These are phyloP conservation scores for Endoconidiophora laricicola DNA, from an alignment of 2,329 filamentous ascomycete species.

Conservation along the genomic window DNA sequence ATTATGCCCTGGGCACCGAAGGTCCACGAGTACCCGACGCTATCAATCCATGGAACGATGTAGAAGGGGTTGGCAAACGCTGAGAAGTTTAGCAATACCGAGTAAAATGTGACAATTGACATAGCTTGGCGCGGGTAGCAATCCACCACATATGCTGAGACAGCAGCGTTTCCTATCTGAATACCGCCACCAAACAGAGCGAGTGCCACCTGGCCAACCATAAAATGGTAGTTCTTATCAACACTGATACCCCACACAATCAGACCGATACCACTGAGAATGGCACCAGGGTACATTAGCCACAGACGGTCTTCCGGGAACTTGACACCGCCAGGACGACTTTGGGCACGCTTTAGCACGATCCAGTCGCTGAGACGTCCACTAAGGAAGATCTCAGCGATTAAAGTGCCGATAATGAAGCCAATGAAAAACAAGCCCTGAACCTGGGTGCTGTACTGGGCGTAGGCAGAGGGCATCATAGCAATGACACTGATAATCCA, in stretches of 20 bases:
- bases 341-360: conserved; percentile 27
- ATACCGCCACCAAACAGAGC: conserved; percentile 37
- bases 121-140: conserved; percentile 38
- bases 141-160: conserved; percentile 37
- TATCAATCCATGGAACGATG: conserved; percentile 30
- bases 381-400: conserved; percentile 34
- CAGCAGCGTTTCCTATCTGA: conserved; percentile 38
- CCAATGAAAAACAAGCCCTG: conserved; percentile 39
- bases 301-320: conserved; percentile 39
- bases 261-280: conserved; percentile 30
- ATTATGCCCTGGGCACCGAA: conserved; percentile 32
- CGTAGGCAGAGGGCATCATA: conserved; percentile 34
- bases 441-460: conserved; percentile 28
- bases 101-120: conserved; percentile 36
- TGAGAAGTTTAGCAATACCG: conserved; percentile 34
- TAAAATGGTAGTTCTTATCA: conserved; percentile 37
- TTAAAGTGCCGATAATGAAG: conserved; percentile 33
- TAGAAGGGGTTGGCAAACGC: conserved; percentile 32
- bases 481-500: conserved; percentile 37
- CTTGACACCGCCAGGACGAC: conserved; percentile 20
- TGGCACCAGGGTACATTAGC: conserved; percentile 35
- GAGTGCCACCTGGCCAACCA: conserved; percentile 38
- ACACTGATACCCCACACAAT: conserved; percentile 39
- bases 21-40: conserved; percentile 32
- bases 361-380: conserved; percentile 36